phyloP scores from a whole-genome alignment of 306 rosid species.

The Rosa multiflora region DNA sequence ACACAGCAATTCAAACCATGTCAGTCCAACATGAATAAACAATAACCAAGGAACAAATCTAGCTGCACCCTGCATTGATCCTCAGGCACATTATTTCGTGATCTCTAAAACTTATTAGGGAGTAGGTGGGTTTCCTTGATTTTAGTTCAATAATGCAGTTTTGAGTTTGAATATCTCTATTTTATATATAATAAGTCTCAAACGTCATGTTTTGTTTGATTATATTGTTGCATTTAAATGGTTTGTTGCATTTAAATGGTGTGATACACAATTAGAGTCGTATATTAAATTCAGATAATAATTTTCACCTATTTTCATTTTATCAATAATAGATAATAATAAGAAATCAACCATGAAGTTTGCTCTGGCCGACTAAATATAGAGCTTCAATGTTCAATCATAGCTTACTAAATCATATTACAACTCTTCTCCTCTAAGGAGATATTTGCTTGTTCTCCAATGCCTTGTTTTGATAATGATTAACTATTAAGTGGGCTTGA shows the following conservation, averaged over 20 bases:
- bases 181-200: background rate
- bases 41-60: conserved; percentile 5
- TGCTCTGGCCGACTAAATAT: background rate
- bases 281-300: too few species aligned
- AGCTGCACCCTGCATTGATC: background rate
- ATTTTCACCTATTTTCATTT: too few species aligned
- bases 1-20: background rate
- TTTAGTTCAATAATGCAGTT: background rate
- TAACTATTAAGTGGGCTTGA: conserved; percentile 2
- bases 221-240: background rate
- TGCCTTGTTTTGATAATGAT: background rate
- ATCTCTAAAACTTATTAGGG: background rate
- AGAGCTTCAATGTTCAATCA: background rate
- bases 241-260: background rate
- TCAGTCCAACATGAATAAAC: background rate
- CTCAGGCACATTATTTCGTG: background rate
- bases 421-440: background rate
- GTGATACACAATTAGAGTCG: background rate
- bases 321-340: background rate
- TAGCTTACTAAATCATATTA: background rate
- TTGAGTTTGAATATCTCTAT: background rate
- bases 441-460: conserved; percentile 1
- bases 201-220: background rate
- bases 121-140: background rate
- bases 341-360: background rate